Evolutionary conservation across 2,329 filamentous ascomycete genomes (phyloP), one percentile per base, ranked within the genome.

Genomic region (Aspergillus transmontanensis): DNA sequence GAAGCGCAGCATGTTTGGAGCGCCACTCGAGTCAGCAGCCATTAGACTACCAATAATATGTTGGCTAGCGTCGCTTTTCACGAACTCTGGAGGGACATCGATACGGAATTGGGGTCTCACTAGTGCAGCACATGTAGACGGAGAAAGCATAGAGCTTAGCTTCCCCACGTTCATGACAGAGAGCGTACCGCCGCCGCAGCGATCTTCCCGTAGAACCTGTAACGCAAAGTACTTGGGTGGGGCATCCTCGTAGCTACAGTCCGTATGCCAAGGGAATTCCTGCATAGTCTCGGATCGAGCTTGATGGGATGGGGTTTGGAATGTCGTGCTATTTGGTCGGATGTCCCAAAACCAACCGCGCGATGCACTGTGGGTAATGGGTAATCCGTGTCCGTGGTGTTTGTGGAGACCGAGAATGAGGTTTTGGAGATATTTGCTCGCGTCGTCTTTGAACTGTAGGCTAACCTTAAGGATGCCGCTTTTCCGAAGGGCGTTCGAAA

Each of bases 321-420:
- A 72, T 70, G 50, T 79, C 75, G 19, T 39, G 23, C 73, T 75
- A 28, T 72, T 3, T 2, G 78, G 80, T 1, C 75, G 75, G 3
- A 81, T 72, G 51, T 82, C 80, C 80, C 80, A 82, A 64, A 82
- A 82, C 80, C 79, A 82, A 4, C 80, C 80, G 4, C 74, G 73
- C 0, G 69, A 73, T 0, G 79, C 78, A 62, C 79, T 81, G 63
- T 82, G 80, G 0, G 74, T 64, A 21, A 81, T 80, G 3, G 80
- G 80, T 0, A 81, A 71, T 2, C 67, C 68, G 55, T 82, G 80
- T 0, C 71, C 70, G 28, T 78, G 72, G 11, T 73, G 14, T 5
- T 65, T 50, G 60, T 81, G 71, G 1, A 82, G 75, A 21, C 69
- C 74, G 3, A 63, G 21, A 14, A 81, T 62, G 6, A 81, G 65